phyloP scores from a whole-genome alignment of 768 basidiomycete species.

The Xanthoconium purpureum region DNA sequence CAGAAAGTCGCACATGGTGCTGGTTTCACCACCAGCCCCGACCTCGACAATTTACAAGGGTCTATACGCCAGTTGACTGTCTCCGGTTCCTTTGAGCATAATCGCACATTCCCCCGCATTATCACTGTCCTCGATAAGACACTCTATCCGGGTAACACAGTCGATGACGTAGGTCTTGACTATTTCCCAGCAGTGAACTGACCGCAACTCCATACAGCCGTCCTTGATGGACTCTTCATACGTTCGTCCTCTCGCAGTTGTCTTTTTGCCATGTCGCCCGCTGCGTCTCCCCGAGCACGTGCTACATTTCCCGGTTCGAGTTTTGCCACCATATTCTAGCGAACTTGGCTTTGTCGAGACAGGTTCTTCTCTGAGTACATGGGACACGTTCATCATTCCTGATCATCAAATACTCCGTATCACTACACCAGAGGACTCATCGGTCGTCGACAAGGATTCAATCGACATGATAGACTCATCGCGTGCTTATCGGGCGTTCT shows the following conservation, averaged over 20 bases:
- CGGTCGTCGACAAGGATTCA: constrained; percentile 47
- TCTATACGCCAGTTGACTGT: constrained; percentile 23
- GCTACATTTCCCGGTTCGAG: constrained; percentile 58
- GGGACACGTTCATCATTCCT: constrained; percentile 45
- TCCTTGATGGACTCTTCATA: constrained; percentile 36
- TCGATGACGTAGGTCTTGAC: constrained; percentile 29
- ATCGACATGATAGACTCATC: constrained; percentile 42
- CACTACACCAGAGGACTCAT: constrained; percentile 29
- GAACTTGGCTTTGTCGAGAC: constrained; percentile 24
- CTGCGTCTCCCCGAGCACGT: constrained; percentile 38
- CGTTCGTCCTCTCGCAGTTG: constrained; percentile 61
- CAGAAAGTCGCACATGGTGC: constrained; percentile 48
- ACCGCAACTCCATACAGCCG: constrained; percentile 38
- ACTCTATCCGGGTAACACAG: constrained; percentile 12
- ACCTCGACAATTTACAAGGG: constrained; percentile 23
- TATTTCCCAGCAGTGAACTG: constrained; percentile 21
- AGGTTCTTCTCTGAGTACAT: constrained; percentile 36
- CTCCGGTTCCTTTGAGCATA: constrained; percentile 26
- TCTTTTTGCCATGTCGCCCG: constrained; percentile 57
- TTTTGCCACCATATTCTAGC: constrained; percentile 21
- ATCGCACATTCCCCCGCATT: constrained; percentile 27
- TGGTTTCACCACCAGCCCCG: constrained; percentile 26
- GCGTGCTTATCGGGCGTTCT: constrained; percentile 44
- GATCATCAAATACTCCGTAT: constrained; percentile 40
- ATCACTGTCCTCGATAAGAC: constrained; percentile 42